Evolutionary conservation across 352 stramenopile genomes (phyloP).

Genomic region (Phytophthora megakarya): DNA sequence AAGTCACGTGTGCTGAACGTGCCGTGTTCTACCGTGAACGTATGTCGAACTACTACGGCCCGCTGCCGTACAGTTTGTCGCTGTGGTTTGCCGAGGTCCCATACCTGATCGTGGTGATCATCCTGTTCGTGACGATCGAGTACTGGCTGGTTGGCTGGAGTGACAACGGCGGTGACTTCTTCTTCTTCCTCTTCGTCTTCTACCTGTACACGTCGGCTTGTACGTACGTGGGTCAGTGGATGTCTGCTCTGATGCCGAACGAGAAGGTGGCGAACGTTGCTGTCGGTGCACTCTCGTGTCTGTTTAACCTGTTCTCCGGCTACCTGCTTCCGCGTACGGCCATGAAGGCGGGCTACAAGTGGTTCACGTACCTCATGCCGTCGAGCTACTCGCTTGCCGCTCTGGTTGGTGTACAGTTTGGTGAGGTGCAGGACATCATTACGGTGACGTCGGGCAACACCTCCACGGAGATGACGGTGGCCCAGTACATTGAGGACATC

Average conservation of each 20-base stretch:
- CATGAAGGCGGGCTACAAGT: constrained; percentile 72
- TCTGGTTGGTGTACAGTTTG: constrained; percentile 45
- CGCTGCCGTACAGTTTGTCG: constrained; percentile 68
- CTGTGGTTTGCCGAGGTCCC: constrained; percentile 66
- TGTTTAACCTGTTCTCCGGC: constrained; percentile 73
- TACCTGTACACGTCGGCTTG: constrained; percentile 70
- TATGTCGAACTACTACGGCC: constrained; percentile 78
- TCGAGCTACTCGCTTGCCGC: constrained; percentile 60
- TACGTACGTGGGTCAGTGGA: constrained; percentile 77
- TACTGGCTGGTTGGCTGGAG: constrained; percentile 68
- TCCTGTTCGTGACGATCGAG: constrained; percentile 58
- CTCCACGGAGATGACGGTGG: constrained; percentile 33
- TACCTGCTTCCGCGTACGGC: constrained; percentile 55
- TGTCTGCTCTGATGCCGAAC: constrained; percentile 73
- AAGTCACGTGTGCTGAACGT: constrained; percentile 50
- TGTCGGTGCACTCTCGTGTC: constrained; percentile 63
- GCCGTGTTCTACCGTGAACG: constrained; percentile 64
- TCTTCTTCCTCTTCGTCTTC: constrained; percentile 53
- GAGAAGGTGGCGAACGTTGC: constrained; percentile 80
- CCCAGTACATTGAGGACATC: constrained; percentile 19
- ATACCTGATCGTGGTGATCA: constrained; percentile 58
- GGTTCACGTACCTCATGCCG: constrained; percentile 67
- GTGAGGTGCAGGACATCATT: constrained; percentile 40
- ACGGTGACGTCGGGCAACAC: constrained; percentile 3
- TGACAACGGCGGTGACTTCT: constrained; percentile 36